Conservation (phyloP, 2,329 filamentous ascomycete genomes). For the Exophiala dermatitidis region DNA sequence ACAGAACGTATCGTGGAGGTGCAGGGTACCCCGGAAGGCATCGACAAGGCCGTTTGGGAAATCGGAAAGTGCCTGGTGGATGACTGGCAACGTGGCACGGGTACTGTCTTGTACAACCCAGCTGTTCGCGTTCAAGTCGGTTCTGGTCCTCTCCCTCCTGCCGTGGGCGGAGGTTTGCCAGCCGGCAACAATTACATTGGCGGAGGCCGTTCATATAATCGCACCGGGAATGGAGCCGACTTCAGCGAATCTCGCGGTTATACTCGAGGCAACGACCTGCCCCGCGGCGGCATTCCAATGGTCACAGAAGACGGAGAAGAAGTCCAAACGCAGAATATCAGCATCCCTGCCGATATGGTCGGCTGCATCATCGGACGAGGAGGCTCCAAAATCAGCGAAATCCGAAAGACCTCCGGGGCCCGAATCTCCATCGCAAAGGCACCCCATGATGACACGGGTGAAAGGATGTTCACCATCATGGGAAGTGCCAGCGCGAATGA, state of each 20-base stretch:
- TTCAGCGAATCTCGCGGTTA: constrained; percentile 77
- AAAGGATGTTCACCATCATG: constrained; percentile 99
- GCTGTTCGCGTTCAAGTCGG: constrained; percentile 74
- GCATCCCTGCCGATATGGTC: constrained; percentile 98
- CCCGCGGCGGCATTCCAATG: constrained; percentile 57
- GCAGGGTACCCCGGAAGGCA: constrained; percentile 87
- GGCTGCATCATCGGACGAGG: constrained; percentile 96
- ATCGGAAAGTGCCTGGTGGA: constrained; percentile 98
- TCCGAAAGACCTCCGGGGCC: constrained; percentile 90
- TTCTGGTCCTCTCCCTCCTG: constrained; percentile 47
- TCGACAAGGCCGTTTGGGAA: constrained; percentile 95
- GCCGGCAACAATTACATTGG: constrained; percentile 45
- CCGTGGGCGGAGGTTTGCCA: constrained; percentile 37
- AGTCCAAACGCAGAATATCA: constrained; percentile 98
- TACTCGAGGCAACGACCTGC: constrained; percentile 66
- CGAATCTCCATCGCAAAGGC: constrained; percentile 97
- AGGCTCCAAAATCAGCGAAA: constrained; percentile 97
- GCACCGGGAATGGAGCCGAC: constrained; percentile 93
- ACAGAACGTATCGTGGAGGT: constrained; percentile 97
- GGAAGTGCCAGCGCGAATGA: constrained; percentile 90
- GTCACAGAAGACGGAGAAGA: constrained; percentile 96
- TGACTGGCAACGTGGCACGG: constrained; percentile 94
- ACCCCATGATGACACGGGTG: constrained; percentile 91
- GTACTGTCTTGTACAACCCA: constrained; percentile 95
- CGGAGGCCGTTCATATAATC: constrained; percentile 66